A percentile compares a stretch with the other conserved stretches of the same genome.
Evolutionary conservation across 202 grass and related monocot genomes (phyloP).

Genomic region (Panicum virgatum): DNA sequence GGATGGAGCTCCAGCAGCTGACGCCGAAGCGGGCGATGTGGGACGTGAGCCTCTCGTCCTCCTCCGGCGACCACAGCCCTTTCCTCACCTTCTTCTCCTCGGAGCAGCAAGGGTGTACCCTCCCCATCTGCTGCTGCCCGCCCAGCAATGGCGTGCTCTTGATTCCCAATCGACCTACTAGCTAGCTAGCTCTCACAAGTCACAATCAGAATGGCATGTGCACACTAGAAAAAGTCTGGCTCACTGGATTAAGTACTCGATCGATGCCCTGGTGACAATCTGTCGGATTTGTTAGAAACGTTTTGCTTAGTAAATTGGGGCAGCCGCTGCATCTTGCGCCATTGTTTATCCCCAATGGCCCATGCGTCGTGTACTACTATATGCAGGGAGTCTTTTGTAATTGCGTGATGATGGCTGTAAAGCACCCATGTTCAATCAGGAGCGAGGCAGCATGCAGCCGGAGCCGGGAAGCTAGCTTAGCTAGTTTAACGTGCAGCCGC

Average conservation of each 20-base stretch:
- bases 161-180: too few species aligned
- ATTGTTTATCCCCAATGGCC: background rate
- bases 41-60: conserved; percentile 76
- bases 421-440: conserved; percentile 27
- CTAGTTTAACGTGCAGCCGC: conserved; percentile 17
- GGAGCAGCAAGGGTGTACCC: conserved; percentile 32
- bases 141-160: too few species aligned
- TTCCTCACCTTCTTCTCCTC: conserved; percentile 85
- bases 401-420: conserved; percentile 28
- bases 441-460: conserved; percentile 27
- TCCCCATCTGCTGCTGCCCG: conserved; percentile 20
- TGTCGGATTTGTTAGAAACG: conserved; percentile 18
- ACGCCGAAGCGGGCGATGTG: conserved; percentile 83
- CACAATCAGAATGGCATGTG: conserved; percentile 15
- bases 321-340: conserved; percentile 1
- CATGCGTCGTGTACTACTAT: background rate
- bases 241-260: conserved; percentile 1
- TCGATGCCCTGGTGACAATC: conserved; percentile 20
- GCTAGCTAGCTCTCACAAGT: background rate
- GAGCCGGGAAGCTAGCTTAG: background rate
- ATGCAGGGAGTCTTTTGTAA: conserved; percentile 30
- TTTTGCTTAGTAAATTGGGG: conserved; percentile 24
- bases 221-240: background rate
- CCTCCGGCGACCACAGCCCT: conserved; percentile 90
- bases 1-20: conserved; percentile 94